Evolutionary conservation across 2,329 filamentous ascomycete species (phyloP), one percentile per base, ranked within the genome.

Genomic region (Trichoderma citrinoviride): DNA sequence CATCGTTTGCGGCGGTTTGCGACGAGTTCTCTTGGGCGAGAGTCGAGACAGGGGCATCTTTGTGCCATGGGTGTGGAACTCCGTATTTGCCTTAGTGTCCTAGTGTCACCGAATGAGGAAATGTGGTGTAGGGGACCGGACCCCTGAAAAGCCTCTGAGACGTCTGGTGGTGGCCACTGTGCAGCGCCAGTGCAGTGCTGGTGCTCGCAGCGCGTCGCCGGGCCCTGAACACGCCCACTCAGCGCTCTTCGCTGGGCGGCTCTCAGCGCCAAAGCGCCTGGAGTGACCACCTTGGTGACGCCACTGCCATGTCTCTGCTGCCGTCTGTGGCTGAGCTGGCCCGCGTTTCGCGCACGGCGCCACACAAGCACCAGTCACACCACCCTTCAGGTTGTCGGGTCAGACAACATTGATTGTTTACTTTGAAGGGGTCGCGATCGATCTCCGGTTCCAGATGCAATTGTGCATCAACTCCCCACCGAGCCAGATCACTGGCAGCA

Each of bases 1-100:
- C 78, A 79, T 78, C 74, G 75, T 75, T 74, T 74, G 72, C 73
- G 74, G 70, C 70, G 70, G 46, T 46, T 61, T 64, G 56, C 56
- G 65, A 52, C 47, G 50, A 57, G 43, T 47, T 29, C 47, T 66
- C 65, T 33, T 64, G 65, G 56, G 52, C 56, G 29, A 61, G 23
- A 55, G 52, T 61, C 65, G 25, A 52, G 56, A 53, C 19, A 58
- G 56, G 65, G 61, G 50, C 49, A 41, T 57, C 40, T 58, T 46
- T 50, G 27, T 23, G 40, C 54, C 49, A 46, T 54, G 53, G 40
- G 65, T 53, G 65, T 52, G 25, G 50, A 44, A 40, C 47, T 61
- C 54, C 40, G 44, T 62, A 53, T 62, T 60, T 49, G 40, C 56
- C 33, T 37, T 37, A 37, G 33, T 37, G 33, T 19, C 37, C 27